Conservation (phyloP, 1,139 yeast species). For the Arxiozyma slooffiae region DNA sequence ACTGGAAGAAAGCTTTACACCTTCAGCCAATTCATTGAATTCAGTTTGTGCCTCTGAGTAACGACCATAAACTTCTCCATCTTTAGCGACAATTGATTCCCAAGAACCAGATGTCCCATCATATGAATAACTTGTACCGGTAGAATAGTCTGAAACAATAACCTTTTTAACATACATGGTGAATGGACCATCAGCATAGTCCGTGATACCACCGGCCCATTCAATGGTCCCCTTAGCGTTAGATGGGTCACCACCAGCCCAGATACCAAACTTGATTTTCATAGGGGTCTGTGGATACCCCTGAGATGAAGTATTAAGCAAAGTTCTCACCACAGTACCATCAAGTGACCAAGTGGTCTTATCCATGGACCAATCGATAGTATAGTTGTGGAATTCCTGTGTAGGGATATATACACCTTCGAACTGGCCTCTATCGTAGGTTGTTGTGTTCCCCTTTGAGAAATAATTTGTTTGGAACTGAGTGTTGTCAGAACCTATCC, state of each 20-base stretch:
- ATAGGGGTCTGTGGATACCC: slow-evolving; percentile 78
- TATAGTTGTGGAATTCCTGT: slow-evolving; percentile 57
- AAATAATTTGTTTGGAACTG: slow-evolving; percentile 76
- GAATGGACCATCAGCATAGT: slow-evolving; percentile 57
- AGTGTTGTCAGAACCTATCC: slow-evolving; percentile 66
- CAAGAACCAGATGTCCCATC: slow-evolving; percentile 55
- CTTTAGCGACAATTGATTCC: slow-evolving; percentile 55
- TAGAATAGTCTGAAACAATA: slow-evolving; percentile 66
- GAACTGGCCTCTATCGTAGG: slow-evolving; percentile 73
- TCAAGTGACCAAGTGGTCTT: slow-evolving; percentile 53
- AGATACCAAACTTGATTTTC: slow-evolving; percentile 56
- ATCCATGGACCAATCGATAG: slow-evolving; percentile 71
- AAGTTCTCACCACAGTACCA: slow-evolving; percentile 49
- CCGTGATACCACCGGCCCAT: slow-evolving; percentile 81
- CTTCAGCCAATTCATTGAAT: slow-evolving; percentile 35
- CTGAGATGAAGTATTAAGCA: slow-evolving; percentile 41
- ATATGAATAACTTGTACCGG: slow-evolving; percentile 57
- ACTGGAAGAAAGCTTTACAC: slow-evolving; percentile 16
- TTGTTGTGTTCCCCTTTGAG: slow-evolving; percentile 64
- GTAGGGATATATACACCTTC: slow-evolving; percentile 52
- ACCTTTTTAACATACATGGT: slow-evolving; percentile 55
- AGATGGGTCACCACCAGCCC: slow-evolving; percentile 76
- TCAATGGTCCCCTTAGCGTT: slow-evolving; percentile 62
- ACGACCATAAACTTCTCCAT: slow-evolving; percentile 60
- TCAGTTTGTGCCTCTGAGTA: slow-evolving; percentile 40